Evolutionary conservation across 2,329 filamentous ascomycete species (phyloP), one percentile per base, ranked within the genome.

Genomic region (Aspergillus fructus): DNA sequence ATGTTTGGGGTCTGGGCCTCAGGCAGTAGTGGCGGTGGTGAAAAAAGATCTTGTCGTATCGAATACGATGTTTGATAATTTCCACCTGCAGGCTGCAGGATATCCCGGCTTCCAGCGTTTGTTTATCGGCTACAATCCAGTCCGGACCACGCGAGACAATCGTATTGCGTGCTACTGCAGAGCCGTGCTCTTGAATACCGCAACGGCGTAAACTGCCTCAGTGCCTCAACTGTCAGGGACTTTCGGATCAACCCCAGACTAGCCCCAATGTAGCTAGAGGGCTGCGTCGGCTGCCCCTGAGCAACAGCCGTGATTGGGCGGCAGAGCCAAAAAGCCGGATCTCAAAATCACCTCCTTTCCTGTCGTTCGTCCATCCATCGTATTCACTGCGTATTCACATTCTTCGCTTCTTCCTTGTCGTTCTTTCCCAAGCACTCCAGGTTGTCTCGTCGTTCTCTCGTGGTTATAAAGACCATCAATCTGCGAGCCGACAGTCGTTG

Each of bases 281-380:
- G 8, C 6, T 33, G 49, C 50, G 42, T 43, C 27, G 41, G 41
- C 45, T 34, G n/a, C 21, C 41, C 39, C n/a, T 8, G 33, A 33
- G 21, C 17, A 46, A 52, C 21, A 15, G 5, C 17, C 19, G 45
- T 63, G 56, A 65, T 66, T 66, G 63, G 63, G 48, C 47, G 53
- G 50, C 52, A 47, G 47, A 51, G 17, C 46, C 49, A 61, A 59
- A 58, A 60, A 59, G 53, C 56, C 56, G 41, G 61, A 59, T 53
- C 49, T 27, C 56, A 58, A 49, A 58, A 61, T 54, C 57, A 62
- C 59, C 62, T 64, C 62, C 62, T 66, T 66, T 65, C 58, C 63
- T 59, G 56, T 33, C 61, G 64, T 64, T 61, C 58, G 62, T 61
- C 58, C 39, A 17, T 39, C 59, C 49, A 37, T 49, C 59, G 56